These are phyloP conservation scores for Theileria parva DNA, from an alignment of 169 alveolate species.

Conservation along the genomic window DNA sequence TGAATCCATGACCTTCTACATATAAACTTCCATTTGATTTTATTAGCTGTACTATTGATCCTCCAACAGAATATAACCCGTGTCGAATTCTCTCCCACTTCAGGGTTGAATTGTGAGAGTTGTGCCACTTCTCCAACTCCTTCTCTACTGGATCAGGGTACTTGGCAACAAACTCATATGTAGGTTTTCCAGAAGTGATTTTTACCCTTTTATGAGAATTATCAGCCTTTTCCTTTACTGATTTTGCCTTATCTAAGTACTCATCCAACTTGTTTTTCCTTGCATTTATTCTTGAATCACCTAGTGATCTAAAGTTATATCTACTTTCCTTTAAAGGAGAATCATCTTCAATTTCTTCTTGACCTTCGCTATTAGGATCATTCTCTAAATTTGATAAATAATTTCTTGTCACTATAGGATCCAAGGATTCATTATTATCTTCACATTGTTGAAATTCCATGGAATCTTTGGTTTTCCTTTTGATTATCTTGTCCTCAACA, in stretches of 20 bases:
- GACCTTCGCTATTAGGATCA: neutral
- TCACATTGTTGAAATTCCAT: neutral
- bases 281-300: neutral
- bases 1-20: conserved; percentile 41
- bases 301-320: no score
- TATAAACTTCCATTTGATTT: conserved; percentile 56
- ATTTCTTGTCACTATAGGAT: conserved; percentile 4
- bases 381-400: neutral
- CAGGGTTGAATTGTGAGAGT: conserved; percentile 38
- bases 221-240: neutral
- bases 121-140: conserved; percentile 66
- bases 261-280: conserved; percentile 8
- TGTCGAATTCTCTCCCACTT: conserved; percentile 55
- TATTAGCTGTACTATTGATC: conserved; percentile 33
- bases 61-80: conserved; percentile 59
- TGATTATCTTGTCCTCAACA: neutral
- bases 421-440: neutral
- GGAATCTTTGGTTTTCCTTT: neutral
- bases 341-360: neutral
- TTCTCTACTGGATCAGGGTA: conserved; percentile 61
- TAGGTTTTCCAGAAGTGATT: conserved; percentile 59
- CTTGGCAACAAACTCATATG: conserved; percentile 50
- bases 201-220: neutral
- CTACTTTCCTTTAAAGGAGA: neutral
- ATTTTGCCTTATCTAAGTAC: neutral